These are phyloP conservation scores for Erodium moschatum DNA, from an alignment of 441 rosid genomes.

Conservation along the genomic window DNA sequence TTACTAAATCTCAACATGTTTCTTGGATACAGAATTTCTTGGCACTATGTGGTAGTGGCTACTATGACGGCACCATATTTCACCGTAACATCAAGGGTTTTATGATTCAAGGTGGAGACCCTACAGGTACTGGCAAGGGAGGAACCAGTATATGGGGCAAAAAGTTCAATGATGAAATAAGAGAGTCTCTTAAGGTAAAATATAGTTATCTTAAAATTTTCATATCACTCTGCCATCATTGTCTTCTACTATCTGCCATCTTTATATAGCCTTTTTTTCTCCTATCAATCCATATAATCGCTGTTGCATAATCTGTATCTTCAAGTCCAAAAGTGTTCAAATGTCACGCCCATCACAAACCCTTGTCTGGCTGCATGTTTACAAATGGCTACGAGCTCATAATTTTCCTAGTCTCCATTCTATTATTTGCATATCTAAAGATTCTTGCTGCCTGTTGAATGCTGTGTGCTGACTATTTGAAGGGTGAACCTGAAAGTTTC, in stretches of 20 bases:
- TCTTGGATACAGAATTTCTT: slow-evolving; percentile 59
- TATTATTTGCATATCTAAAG: too few species aligned
- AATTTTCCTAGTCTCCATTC: too few species aligned
- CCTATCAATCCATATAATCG: not conserved
- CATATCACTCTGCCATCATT: not conserved
- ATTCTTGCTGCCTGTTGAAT: not conserved
- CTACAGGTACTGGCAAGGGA: slow-evolving; percentile 88
- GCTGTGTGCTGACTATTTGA: not conserved
- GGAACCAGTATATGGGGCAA: slow-evolving; percentile 96
- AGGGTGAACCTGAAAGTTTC: not conserved
- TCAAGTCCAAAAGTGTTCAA: not conserved
- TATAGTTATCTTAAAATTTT: not conserved
- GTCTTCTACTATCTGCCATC: too few species aligned
- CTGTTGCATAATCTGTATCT: slow-evolving; percentile 4
- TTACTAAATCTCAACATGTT: slow-evolving; percentile 1
- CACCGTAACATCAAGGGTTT: slow-evolving; percentile 91
- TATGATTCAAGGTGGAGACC: slow-evolving; percentile 99
- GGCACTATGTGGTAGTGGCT: slow-evolving; percentile 85
- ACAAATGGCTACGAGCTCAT: too few species aligned
- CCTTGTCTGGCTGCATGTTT: not conserved
- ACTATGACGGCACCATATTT: slow-evolving; percentile 78
- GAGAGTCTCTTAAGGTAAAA: slow-evolving; percentile 88
- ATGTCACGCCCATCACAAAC: not conserved
- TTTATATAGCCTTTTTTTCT: not conserved
- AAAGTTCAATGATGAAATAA: slow-evolving; percentile 91